These are phyloP conservation scores for Xerocomellus intermedius DNA, from an alignment of 768 basidiomycete species.

Conservation along the genomic window DNA sequence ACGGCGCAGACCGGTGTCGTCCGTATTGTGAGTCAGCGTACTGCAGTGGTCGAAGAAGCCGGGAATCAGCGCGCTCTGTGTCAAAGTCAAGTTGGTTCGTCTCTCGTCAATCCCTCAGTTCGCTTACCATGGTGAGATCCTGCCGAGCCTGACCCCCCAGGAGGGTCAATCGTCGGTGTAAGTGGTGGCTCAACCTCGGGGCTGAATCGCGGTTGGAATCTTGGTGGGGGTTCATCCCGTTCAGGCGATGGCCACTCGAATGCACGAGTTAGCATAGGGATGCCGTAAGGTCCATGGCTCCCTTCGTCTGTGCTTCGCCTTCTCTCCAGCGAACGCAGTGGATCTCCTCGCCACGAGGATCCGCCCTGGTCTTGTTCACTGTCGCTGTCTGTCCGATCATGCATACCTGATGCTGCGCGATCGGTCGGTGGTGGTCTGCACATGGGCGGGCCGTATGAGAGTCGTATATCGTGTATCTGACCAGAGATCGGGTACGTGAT, in stretches of 20 bases:
- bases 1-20: conserved; percentile 26
- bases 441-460: conserved; percentile 27
- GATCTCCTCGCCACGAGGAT: conserved; percentile 34
- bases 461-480: conserved; percentile 10
- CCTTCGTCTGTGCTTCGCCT: conserved; percentile 20
- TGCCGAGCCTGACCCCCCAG: conserved; percentile 3
- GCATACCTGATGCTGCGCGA: conserved; percentile 13
- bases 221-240: conserved; percentile 13
- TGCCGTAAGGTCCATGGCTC: conserved; percentile 11
- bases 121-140: conserved; percentile 23
- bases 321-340: conserved; percentile 6
- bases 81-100: conserved; percentile 4
- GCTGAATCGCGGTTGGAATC: conserved; percentile 11
- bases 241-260: conserved; percentile 26
- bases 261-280: conserved; percentile 18
- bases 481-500: conserved; percentile 18
- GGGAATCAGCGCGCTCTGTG: conserved; percentile 19
- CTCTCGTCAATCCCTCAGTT: neutral
- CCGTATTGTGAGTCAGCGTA: conserved; percentile 20
- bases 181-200: conserved; percentile 11
- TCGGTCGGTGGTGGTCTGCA: conserved; percentile 22
- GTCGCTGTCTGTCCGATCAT: conserved; percentile 38
- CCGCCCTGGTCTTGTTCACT: conserved; percentile 46
- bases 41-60: conserved; percentile 18
- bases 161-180: conserved; percentile 15